Base-by-base conservation (phyloP, 768 basidiomycete genomes). In the Pulveroboletus sp. region DNA sequence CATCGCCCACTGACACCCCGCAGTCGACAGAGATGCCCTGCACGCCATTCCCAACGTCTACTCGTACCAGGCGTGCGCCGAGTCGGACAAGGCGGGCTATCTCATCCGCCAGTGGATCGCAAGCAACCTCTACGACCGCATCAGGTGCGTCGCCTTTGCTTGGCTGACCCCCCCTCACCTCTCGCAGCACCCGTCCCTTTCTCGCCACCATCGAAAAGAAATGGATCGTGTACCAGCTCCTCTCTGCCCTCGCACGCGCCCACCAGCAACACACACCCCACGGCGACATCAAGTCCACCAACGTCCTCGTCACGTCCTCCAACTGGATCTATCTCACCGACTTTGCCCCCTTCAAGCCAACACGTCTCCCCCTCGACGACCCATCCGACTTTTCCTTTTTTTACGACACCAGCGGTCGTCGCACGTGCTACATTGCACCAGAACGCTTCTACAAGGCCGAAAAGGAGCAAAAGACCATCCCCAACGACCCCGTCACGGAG, bases 331-430 rank as follows among this genome's bases (percentile, higher is more conserved):
- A 94, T 61, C 75, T 99, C 43, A 90, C 94, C 35, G 97, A 98
- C 71, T 98, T 98, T 65, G 90, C 94, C 0, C 71, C 82, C 6
- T 94, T 90, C 79, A 99, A 99, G 65, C 97, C 94, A 1, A 94
- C 93, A 2, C 90, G 84, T 66, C 81, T 99, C 11, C 97, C 97
- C 0, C 78, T 97, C 37, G 93, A 99, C 62, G 94, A 98, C 63
- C 97, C 97, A 4, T 84, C 94, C 8, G 94, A 95, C 70, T 99
- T 97, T 68, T 94, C 94, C 5, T 97, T 94, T 74, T 99, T 85
- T 76, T 98, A 94, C 68, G 97, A 99, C 68, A 93, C 92, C 5
- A 93, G 91, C 12, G 91, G 92, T 2, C 77, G 93, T 7, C 79
- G 95, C 11, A 94, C 91, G 2, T 99, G 97, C 66, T 98, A 98